Evolutionary conservation across 805 yeast species (phyloP).

Genomic region (Ogataea angusta): DNA sequence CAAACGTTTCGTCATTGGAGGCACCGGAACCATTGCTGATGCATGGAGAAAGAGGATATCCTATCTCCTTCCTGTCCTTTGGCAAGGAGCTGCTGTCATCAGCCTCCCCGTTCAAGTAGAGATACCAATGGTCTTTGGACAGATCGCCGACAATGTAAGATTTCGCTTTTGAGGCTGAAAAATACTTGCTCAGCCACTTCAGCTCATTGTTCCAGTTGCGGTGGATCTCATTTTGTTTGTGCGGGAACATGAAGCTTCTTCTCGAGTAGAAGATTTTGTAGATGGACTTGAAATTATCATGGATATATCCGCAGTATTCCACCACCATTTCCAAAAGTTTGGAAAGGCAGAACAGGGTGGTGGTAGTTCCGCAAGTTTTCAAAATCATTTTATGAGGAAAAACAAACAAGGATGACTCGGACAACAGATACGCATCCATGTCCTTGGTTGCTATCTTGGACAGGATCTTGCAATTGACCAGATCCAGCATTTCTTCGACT

Average conservation of each 20-base stretch:
- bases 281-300: slow-evolving; percentile 33
- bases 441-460: slow-evolving; percentile 66
- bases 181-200: slow-evolving; percentile 59
- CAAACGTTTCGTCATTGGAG: slow-evolving; percentile 63
- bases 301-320: slow-evolving; percentile 38
- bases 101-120: slow-evolving; percentile 60
- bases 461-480: slow-evolving; percentile 84
- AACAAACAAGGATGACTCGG: slow-evolving; percentile 88
- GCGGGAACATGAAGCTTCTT: slow-evolving; percentile 90
- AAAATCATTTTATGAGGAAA: slow-evolving; percentile 80
- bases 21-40: slow-evolving; percentile 11
- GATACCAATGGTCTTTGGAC: slow-evolving; percentile 86
- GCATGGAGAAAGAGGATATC: slow-evolving; percentile 25
- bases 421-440: slow-evolving; percentile 79
- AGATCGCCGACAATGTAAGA: slow-evolving; percentile 76
- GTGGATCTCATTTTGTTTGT: slow-evolving; percentile 76
- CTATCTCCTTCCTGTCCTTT: slow-evolving; percentile 5
- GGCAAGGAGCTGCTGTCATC: neutral
- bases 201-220: slow-evolving; percentile 84
- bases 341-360: slow-evolving; percentile 75
- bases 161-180: slow-evolving; percentile 55
- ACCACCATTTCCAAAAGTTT: slow-evolving; percentile 54
- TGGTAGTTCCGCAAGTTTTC: slow-evolving; percentile 96
- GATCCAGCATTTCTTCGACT: slow-evolving; percentile 73
- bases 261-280: slow-evolving; percentile 83